Evolutionary conservation across 2,329 filamentous ascomycete species (phyloP), one percentile per base, ranked within the genome.

Genomic region (Claviceps sp.): DNA sequence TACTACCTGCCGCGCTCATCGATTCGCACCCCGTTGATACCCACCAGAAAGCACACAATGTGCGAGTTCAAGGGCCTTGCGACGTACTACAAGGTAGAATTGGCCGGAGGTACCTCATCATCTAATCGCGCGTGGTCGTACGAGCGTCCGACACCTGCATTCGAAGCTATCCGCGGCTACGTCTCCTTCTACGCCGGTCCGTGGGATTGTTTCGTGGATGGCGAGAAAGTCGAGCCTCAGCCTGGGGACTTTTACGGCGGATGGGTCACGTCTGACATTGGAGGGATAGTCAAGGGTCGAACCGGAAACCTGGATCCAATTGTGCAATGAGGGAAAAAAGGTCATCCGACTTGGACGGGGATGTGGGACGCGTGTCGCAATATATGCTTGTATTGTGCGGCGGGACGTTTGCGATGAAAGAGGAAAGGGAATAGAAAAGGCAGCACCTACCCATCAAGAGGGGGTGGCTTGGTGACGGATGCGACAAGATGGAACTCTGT

Each of bases 161-260:
- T 80, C 61, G 69, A 68, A 56, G 65, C 66, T 5, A 74, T 84
- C 60, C 74, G 73, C 58, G 76, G 73, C 14, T 76, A 76, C 62
- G 58, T 84, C 49, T 77, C 74, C 42, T 79, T 83, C 58, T 83
- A 81, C 60, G 77, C 76, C 13, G 76, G 73, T 14, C 78, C 78
- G 13, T 82, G 78, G 78, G 74, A 80, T 53, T 83, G 79, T 59
- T 79, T 71, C 62, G 78, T 81, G 4, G 78, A 82, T 61, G 77
- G 77, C 9, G 78, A 82, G 62, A 70, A 70, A 59, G 79, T 81
- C 20, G 68, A 75, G 62, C 67, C 77, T 41, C 78, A 82, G 65
- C 77, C 76, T 16, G 77, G 77, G 7, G 78, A 82, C 57, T 82
- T 81, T 56, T 82, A 82, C 63, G 79, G 80, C 24, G 79, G 79